phyloP scores from a whole-genome alignment of 208 protist genomes.

The Histomonas meleagridis region DNA sequence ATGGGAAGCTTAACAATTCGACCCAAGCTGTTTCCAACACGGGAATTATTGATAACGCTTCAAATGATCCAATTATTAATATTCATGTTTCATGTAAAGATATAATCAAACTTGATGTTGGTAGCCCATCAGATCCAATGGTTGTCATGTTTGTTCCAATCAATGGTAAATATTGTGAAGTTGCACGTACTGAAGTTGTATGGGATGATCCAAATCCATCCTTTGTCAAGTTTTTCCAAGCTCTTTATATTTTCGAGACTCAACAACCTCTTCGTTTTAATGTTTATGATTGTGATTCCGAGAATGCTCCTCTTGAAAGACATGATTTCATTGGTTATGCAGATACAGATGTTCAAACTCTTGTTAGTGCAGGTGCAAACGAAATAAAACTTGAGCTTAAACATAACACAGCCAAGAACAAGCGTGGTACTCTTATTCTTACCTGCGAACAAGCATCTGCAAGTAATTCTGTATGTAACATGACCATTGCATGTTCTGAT shows the following conservation, averaged over 20 bases:
- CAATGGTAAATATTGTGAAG: neutral
- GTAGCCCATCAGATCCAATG: neutral
- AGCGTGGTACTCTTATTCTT: neutral
- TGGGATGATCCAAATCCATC: conserved; percentile 4
- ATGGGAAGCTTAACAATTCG: neutral
- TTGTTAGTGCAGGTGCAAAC: neutral
- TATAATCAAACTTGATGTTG: neutral
- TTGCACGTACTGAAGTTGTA: neutral
- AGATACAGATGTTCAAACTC: neutral
- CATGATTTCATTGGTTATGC: conserved; percentile 22
- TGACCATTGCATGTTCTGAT: neutral
- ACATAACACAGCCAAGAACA: neutral
- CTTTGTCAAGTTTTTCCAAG: neutral
- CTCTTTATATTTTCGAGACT: neutral
- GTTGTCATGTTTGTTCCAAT: neutral
- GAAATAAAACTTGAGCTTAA: neutral
- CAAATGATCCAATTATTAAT: neutral
- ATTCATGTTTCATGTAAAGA: neutral
- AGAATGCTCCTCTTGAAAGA: neutral
- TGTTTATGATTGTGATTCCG: neutral
- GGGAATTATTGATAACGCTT: neutral
- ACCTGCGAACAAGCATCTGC: neutral
- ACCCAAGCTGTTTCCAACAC: neutral
- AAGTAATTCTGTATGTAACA: neutral
- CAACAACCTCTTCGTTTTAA: neutral